Percentiles rank a stretch among this genome's conserved stretches.
These are phyloP conservation scores for Tothia fuscella DNA, from an alignment of 2,329 filamentous ascomycete species.

Conservation along the genomic window DNA sequence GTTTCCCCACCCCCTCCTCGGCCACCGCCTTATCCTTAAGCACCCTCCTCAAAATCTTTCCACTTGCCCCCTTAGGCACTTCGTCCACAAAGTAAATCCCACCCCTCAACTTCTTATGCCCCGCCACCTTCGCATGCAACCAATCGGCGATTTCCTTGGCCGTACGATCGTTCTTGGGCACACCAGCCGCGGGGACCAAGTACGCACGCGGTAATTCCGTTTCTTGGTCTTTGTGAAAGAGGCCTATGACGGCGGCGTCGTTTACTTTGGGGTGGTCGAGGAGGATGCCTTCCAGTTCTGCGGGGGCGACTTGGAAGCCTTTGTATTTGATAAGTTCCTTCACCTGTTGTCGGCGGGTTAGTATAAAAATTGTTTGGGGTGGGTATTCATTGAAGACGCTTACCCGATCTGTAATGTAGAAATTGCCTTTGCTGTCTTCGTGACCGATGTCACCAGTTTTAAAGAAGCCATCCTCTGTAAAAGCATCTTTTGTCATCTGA, in stretches of 20 bases:
- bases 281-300: conserved; percentile 52
- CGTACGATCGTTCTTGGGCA: conserved; percentile 2
- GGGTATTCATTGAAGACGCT: conserved; percentile 56
- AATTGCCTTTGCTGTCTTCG: conserved; percentile 64
- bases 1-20: conserved; percentile 13
- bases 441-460: conserved; percentile 38
- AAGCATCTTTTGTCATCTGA: conserved; percentile 56
- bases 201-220: conserved; percentile 60
- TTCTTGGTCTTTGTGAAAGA: conserved; percentile 47
- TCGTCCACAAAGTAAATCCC: conserved; percentile 12
- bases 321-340: conserved; percentile 45
- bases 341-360: conserved; percentile 69
- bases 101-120: conserved; percentile 12
- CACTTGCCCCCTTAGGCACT: conserved; percentile 11
- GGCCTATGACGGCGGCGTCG: conserved; percentile 53
- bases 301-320: conserved; percentile 59
- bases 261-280: conserved; percentile 37
- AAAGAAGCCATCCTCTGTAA: conserved; percentile 73
- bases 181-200: conserved; percentile 30
- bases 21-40: conserved; percentile 15
- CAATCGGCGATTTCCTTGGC: conserved; percentile 6
- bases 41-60: conserved; percentile 13
- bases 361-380: no score
- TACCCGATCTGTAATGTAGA: conserved; percentile 80
- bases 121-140: conserved; percentile 8